These are phyloP conservation scores for Monosporascus sp. DNA, from an alignment of 2,329 filamentous ascomycete species.

Conservation along the genomic window DNA sequence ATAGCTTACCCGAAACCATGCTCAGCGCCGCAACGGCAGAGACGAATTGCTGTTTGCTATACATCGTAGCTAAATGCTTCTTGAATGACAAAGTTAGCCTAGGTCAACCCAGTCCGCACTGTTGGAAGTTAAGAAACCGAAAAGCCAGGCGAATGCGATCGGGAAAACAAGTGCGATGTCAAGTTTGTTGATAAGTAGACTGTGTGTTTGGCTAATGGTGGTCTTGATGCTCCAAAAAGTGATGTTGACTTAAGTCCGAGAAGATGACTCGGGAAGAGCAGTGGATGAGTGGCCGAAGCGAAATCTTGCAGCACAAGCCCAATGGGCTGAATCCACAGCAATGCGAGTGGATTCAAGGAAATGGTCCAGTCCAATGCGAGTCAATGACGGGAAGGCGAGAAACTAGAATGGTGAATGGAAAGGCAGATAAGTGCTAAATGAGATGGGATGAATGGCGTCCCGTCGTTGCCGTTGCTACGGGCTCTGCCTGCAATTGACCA, in stretches of 20 bases:
- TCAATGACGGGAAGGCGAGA: no score
- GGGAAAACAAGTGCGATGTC: not conserved
- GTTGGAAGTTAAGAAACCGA: constrained; percentile 1
- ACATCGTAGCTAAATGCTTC: constrained; percentile 36
- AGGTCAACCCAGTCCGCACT: not conserved
- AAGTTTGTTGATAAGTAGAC: not conserved
- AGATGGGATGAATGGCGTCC: not conserved
- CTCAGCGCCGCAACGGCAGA: constrained; percentile 40
- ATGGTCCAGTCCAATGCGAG: not conserved
- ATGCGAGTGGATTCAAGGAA: not conserved
- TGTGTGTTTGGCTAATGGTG: constrained; percentile 1
- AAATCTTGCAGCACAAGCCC: not conserved
- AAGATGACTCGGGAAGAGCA: not conserved
- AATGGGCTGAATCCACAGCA: not conserved
- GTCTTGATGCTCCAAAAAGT: constrained; percentile 10
- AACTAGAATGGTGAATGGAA: no score
- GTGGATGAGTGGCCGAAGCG: not conserved
- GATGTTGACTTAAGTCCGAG: constrained; percentile 6
- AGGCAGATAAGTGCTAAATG: not conserved
- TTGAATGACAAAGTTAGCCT: constrained; percentile 8
- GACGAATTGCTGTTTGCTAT: constrained; percentile 38
- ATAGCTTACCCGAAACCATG: constrained; percentile 37
- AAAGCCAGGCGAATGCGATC: not conserved
- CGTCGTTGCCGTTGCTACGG: not conserved
- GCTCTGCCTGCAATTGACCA: not conserved